Evolutionary conservation across 106 monocot species (phyloP).

Genomic region (Alisma plantagoaquatica): DNA sequence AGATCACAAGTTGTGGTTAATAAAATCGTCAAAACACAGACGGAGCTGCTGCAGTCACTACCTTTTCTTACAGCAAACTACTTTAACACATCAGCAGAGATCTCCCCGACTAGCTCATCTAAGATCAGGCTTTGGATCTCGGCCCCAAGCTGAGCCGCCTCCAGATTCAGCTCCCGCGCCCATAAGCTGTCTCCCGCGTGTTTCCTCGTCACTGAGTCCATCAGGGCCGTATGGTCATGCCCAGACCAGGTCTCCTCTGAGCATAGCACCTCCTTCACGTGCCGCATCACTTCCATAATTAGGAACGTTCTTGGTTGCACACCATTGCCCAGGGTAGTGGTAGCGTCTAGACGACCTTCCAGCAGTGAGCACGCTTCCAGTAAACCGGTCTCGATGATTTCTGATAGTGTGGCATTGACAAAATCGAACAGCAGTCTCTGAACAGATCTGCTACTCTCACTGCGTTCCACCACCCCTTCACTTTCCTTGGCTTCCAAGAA

Average conservation of each 20-base stretch:
- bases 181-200: conserved; percentile 1
- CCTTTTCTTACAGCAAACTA: too few relatives aligned
- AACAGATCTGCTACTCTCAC: conserved; percentile 4
- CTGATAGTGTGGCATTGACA: conserved; percentile 15
- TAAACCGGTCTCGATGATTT: conserved; percentile 1
- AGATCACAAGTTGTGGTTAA: too few relatives aligned
- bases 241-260: too few relatives aligned
- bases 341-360: too few relatives aligned
- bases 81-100: too few relatives aligned
- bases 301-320: too few relatives aligned
- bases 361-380: background rate
- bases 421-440: conserved; percentile 22
- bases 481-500: conserved; percentile 6
- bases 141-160: background rate
- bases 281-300: conserved; percentile 1
- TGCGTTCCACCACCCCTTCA: conserved; percentile 8
- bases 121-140: conserved; percentile 5
- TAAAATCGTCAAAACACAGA: too few relatives aligned
- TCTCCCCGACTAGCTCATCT: conserved; percentile 9
- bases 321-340: too few relatives aligned
- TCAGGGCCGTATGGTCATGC: background rate
- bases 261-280: too few relatives aligned
- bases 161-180: conserved; percentile 1
- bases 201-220: conserved; percentile 4
- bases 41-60: too few relatives aligned